Base-by-base conservation (phyloP, 805 yeast species). In the Suhomyces vadensis region DNA sequence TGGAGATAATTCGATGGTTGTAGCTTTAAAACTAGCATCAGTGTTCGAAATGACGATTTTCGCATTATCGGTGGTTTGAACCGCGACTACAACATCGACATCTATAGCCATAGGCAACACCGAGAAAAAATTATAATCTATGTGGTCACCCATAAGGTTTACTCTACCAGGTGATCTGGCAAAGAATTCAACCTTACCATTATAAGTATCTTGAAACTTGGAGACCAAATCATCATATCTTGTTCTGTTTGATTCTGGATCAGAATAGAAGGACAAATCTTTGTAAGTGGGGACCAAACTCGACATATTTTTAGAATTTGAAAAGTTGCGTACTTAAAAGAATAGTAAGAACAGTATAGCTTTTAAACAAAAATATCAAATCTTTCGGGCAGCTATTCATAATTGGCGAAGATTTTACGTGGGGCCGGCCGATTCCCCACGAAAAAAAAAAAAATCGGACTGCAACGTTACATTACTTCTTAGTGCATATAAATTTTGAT, bases 81-180 rank as follows among this genome's bases (percentile, higher is more conserved):
- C 81, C 4, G 82, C 87, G 50, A 79, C 77, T 38, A 82, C 61
- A 42, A 83, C 77, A 53, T 83, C 87, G 16, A 67, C 73, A 36
- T 81, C 84, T 27, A 84, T 78, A 3, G 91, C 89, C 83, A 84
- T 79, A 13, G 90, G 90, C 51, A 84, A 70, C 8, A 81, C 85
- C 5, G 87, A 74, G 58, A 80, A 84, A 54, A 77, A 74, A 51
- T 79, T 77, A 58, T 83, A 84, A 63, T 84, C 90, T 43, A 84
- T 79, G 57, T 84, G 91, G 52, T 84, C 90, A 27, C 91, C 90
- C 44, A 84, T 81, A 46, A 84, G 65, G 58, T 83, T 84, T 42
- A 84, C 90, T 53, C 91, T 67, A 24, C 90, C 90, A n/a, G 91
- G 90, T 11, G 86, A 78, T 40, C 89, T 69, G 17, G 82, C 66